A percentile compares a stretch with the other conserved stretches of the same genome.
Evolutionary conservation across 495 filamentous ascomycete species (phyloP).

Genomic region (Hyaloscypha finlandica): DNA sequence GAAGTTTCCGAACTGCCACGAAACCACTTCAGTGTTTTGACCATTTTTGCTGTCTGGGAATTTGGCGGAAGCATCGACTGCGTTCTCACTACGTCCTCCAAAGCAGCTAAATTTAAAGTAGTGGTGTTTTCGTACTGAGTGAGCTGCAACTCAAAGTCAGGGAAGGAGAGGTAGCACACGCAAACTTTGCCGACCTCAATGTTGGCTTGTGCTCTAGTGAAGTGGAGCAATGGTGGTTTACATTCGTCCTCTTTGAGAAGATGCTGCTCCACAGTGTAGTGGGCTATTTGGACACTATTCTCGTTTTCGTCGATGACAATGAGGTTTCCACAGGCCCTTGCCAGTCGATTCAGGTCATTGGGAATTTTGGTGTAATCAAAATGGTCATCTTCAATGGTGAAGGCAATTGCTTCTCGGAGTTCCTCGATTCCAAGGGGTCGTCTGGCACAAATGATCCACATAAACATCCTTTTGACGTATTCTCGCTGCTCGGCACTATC

Average conservation of each 20-base stretch:
- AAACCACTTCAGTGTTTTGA: background rate
- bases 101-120: background rate
- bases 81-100: background rate
- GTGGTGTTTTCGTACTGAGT: background rate
- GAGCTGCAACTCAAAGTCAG: slow-evolving; percentile 34
- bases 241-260: slow-evolving; percentile 8
- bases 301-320: slow-evolving; percentile 39
- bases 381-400: background rate
- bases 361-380: slow-evolving; percentile 21
- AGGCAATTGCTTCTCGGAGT: slow-evolving; percentile 36
- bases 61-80: slow-evolving; percentile 1
- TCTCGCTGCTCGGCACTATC: background rate
- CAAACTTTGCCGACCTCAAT: slow-evolving; percentile 32
- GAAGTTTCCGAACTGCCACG: background rate
- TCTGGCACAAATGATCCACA: slow-evolving; percentile 33
- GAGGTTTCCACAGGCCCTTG: slow-evolving; percentile 36
- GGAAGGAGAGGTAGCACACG: slow-evolving; percentile 40
- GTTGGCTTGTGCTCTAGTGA: slow-evolving; percentile 9
- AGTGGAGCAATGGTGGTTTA: slow-evolving; percentile 6
- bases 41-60: background rate
- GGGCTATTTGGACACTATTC: slow-evolving; percentile 36
- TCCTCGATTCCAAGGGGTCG: slow-evolving; percentile 35
- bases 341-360: slow-evolving; percentile 34
- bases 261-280: slow-evolving; percentile 36
- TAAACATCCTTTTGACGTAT: slow-evolving; percentile 29